Evolutionary conservation across 164 flowering plant species (phyloP).

Genomic region (Dillenia turbinata): DNA sequence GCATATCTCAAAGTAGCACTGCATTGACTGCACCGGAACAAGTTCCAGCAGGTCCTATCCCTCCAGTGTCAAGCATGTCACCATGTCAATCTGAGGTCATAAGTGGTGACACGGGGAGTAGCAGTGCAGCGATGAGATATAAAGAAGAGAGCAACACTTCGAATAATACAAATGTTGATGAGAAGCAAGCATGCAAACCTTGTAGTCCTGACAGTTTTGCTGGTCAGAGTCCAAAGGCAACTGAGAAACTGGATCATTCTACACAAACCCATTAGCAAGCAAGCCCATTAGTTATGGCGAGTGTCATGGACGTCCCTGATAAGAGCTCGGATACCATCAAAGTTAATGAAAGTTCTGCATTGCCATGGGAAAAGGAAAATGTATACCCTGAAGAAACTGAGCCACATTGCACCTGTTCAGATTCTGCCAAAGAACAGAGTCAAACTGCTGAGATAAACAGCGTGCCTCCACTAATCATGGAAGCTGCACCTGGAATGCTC

Average conservation of each 20-base stretch:
- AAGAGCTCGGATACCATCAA: constrained; percentile 1
- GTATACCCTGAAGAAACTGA: not conserved
- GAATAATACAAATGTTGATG: constrained; percentile 3
- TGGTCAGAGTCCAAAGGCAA: not conserved
- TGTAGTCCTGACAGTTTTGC: not conserved
- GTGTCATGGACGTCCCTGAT: constrained; percentile 1
- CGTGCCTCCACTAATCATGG: constrained; percentile 33
- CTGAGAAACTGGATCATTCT: constrained; percentile 7
- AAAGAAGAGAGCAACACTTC: constrained; percentile 16
- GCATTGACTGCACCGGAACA: too few relatives aligned
- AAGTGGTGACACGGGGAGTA: constrained; percentile 3
- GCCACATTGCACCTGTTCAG: too few relatives aligned
- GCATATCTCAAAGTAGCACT: not conserved
- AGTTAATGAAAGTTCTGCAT: constrained; percentile 4
- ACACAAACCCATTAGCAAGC: constrained; percentile 8
- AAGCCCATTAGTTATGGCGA: constrained; percentile 1
- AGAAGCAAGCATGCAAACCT: constrained; percentile 4
- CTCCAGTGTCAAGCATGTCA: too few relatives aligned
- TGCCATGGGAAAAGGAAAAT: constrained; percentile 2
- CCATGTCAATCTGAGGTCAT: too few relatives aligned
- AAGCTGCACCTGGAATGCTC: constrained; percentile 12
- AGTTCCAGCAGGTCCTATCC: too few relatives aligned
- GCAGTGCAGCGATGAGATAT: constrained; percentile 4
- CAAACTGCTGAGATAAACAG: constrained; percentile 26
- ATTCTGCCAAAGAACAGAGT: constrained; percentile 9